These are phyloP conservation scores for Magnolia sinica DNA, from an alignment of 164 flowering plant genomes.

Conservation along the genomic window DNA sequence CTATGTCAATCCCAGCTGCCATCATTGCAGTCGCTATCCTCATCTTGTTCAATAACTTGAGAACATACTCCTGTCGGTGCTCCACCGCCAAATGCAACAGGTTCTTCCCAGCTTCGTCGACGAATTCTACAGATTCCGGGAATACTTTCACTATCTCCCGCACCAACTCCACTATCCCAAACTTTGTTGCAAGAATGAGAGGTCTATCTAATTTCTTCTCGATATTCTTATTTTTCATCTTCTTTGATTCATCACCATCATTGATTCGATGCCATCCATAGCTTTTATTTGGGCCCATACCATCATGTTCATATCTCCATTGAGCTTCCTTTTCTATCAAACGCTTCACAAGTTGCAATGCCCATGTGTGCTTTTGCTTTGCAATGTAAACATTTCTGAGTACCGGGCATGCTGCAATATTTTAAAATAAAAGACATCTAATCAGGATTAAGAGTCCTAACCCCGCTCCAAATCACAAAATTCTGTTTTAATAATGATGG, in stretches of 20 bases:
- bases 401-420: not conserved
- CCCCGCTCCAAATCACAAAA: no score
- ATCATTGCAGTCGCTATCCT: not conserved
- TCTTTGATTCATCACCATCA: no score
- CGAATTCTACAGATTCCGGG: constrained; percentile 2
- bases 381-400: not conserved
- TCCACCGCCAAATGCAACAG: not conserved
- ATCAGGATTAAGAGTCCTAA: no score
- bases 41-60: not conserved
- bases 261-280: not conserved
- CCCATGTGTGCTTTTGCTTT: not conserved
- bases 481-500: no score
- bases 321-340: not conserved
- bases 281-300: not conserved
- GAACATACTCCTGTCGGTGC: not conserved
- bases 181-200: not conserved
- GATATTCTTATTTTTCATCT: no score
- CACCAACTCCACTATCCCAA: no score
- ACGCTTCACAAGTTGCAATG: not conserved
- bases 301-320: constrained; percentile 3
- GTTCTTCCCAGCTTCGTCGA: constrained; percentile 4
- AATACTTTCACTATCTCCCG: not conserved
- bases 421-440: no score
- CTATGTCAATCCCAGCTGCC: not conserved
- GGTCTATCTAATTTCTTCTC: not conserved